phyloP scores from a whole-genome alignment of 345 rosid genomes.

The Populus davidiana region DNA sequence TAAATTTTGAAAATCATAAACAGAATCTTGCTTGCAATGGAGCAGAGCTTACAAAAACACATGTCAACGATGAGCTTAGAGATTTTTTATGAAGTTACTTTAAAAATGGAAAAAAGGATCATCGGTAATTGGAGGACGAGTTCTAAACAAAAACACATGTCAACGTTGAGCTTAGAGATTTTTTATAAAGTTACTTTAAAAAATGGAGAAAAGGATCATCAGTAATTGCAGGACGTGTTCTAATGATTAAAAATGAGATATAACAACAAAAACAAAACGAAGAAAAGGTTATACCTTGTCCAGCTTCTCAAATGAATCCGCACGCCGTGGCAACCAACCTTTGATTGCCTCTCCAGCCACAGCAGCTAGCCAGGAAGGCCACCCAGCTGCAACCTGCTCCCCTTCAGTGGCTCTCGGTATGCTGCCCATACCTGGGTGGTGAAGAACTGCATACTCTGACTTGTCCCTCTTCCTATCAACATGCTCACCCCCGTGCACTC shows the following conservation, averaged over 20 bases:
- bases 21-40: not conserved
- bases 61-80: not conserved
- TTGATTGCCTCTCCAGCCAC: slow-evolving; percentile 97
- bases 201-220: not conserved
- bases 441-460: slow-evolving; percentile 47
- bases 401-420: slow-evolving; percentile 78
- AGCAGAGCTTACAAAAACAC: not conserved
- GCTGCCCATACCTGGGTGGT: slow-evolving; percentile 57
- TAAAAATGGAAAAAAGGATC: not conserved
- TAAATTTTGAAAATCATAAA: not conserved
- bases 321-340: slow-evolving; percentile 96
- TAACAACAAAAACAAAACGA: slow-evolving; percentile 9
- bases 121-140: not conserved
- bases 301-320: slow-evolving; percentile 92
- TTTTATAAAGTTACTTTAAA: not conserved
- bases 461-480: slow-evolving; percentile 67
- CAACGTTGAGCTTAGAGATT: not conserved
- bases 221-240: not conserved
- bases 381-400: slow-evolving; percentile 94
- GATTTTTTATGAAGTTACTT: not conserved
- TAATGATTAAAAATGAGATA: not conserved
- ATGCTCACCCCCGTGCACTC: slow-evolving; percentile 48
- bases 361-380: slow-evolving; percentile 96
- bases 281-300: slow-evolving; percentile 66
- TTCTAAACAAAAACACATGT: not conserved